These are phyloP conservation scores for Saccharomycopsis olivae DNA, from an alignment of 805 yeast genomes.

Conservation along the genomic window DNA sequence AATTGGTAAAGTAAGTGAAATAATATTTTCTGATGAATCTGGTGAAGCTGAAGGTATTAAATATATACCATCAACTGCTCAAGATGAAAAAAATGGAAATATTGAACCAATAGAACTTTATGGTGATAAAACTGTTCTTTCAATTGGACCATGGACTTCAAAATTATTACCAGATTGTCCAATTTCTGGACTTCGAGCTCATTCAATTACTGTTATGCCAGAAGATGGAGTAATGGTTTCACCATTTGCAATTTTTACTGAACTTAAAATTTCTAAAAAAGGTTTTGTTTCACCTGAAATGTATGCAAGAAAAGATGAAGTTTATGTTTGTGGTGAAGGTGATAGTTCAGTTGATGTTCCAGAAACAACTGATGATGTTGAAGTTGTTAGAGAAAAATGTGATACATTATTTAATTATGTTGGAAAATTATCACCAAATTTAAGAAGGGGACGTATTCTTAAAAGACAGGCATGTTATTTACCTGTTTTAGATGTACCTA, in stretches of 20 bases:
- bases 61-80: conserved; percentile 37
- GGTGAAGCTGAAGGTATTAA: conserved; percentile 65
- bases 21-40: conserved; percentile 47
- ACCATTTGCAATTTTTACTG: conserved; percentile 92
- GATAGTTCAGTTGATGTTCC: conserved; percentile 86
- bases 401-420: conserved; percentile 79
- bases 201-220: conserved; percentile 86
- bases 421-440: conserved; percentile 57
- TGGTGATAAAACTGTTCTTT: conserved; percentile 71
- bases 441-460: conserved; percentile 63
- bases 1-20: conserved; percentile 71
- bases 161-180: conserved; percentile 87
- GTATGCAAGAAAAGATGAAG: conserved; percentile 91
- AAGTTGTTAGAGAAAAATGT: conserved; percentile 77
- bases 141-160: conserved; percentile 97
- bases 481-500: conserved; percentile 90
- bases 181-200: conserved; percentile 87
- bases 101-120: conserved; percentile 34
- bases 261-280: conserved; percentile 53
- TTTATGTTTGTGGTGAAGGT: conserved; percentile 95
- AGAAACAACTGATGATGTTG: conserved; percentile 88
- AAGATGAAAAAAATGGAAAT: conserved; percentile 25
- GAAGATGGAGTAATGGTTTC: conserved; percentile 59
- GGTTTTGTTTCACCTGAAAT: conserved; percentile 85
- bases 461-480: conserved; percentile 90